A percentile compares a stretch with the other conserved stretches of the same genome.
Evolutionary conservation across 306 rosid genomes (phyloP).

Genomic region (Sesbania bispinosa): DNA sequence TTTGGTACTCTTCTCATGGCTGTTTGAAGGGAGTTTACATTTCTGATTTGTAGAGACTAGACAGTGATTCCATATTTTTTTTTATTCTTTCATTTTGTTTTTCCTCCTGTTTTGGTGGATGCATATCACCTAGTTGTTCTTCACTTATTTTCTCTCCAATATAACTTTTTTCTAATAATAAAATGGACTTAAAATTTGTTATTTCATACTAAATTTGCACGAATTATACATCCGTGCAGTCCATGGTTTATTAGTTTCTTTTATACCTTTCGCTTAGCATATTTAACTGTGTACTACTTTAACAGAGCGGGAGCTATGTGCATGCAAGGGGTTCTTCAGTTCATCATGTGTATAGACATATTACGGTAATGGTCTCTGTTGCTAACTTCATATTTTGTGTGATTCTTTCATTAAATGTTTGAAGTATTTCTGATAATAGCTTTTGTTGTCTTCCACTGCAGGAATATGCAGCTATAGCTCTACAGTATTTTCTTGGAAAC

Average conservation of each 20-base stretch:
- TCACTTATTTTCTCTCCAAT: not conserved
- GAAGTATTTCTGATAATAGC: conserved; percentile 9
- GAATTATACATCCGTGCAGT: conserved; percentile 11
- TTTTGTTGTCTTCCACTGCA: conserved; percentile 33
- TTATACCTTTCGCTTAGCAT: not conserved
- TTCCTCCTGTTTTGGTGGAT: not conserved
- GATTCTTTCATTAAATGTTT: conserved; percentile 7
- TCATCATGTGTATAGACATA: conserved; percentile 68
- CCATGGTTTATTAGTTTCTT: not conserved
- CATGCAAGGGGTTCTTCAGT: conserved; percentile 86
- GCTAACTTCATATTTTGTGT: conserved; percentile 6
- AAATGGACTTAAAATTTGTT: not conserved
- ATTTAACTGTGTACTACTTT: conserved; percentile 26
- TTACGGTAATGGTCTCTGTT: conserved; percentile 54
- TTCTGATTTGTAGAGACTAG: not conserved
- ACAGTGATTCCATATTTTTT: not conserved
- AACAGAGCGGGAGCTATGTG: conserved; percentile 89
- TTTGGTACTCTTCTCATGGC: not conserved
- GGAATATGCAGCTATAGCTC: conserved; percentile 83
- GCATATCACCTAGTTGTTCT: not conserved
- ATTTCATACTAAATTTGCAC: not conserved
- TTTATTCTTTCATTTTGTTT: not conserved
- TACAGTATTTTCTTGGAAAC: conserved; percentile 77
- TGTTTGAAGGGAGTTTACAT: not conserved
- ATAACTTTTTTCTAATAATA: not conserved